Conservation (phyloP, 2,329 filamentous ascomycete species). For the Chrysoporthe austroafricana region DNA sequence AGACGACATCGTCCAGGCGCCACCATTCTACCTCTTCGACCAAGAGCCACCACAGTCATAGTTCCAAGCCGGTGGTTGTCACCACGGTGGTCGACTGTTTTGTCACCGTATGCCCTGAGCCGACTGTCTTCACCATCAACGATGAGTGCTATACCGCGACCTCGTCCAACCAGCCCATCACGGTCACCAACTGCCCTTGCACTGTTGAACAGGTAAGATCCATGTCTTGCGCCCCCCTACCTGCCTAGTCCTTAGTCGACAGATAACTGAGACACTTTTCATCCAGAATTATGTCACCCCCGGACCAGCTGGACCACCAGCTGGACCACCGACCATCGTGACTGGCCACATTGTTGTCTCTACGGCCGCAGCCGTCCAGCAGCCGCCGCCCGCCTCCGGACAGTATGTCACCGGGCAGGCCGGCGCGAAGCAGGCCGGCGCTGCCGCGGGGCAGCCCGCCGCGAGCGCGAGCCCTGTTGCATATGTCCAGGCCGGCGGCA, state of each 20-base stretch:
- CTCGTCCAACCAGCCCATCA: slow-evolving; percentile 48
- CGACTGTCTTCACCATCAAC: slow-evolving; percentile 56
- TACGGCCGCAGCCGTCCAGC: background rate
- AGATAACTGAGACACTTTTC: background rate
- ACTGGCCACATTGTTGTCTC: background rate
- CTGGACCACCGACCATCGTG: background rate
- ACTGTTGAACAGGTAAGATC: slow-evolving; percentile 39
- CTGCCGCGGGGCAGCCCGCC: background rate
- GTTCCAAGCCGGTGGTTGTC: slow-evolving; percentile 19
- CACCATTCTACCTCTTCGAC: background rate
- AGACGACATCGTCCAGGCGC: background rate
- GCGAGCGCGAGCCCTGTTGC: slow-evolving; percentile 1
- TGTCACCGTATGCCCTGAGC: slow-evolving; percentile 49
- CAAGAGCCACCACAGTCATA: background rate
- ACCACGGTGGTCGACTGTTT: slow-evolving; percentile 41
- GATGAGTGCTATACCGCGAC: slow-evolving; percentile 58
- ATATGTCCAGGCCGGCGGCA: slow-evolving; percentile 6
- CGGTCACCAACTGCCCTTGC: slow-evolving; percentile 59
- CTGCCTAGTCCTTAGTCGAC: background rate
- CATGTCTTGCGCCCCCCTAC: background rate
- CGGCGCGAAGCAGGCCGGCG: background rate
- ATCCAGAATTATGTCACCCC: background rate
- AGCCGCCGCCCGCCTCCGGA: background rate
- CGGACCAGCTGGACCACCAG: background rate
- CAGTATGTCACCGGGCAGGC: background rate